phyloP scores from a whole-genome alignment of 441 rosid genomes.

The Pelargonium australe region DNA sequence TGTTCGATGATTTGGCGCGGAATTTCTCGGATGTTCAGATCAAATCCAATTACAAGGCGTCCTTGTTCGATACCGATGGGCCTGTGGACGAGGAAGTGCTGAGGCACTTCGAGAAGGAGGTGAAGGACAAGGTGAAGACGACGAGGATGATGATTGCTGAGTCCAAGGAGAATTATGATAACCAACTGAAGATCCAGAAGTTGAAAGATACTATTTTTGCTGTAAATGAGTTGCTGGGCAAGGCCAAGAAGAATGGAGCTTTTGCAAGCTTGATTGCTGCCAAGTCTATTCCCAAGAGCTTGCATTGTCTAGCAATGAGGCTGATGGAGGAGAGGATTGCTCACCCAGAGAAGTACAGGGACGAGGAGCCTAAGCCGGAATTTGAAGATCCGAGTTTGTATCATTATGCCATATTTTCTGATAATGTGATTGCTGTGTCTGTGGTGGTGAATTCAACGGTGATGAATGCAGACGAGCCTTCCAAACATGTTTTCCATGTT shows the following conservation, averaged over 20 bases:
- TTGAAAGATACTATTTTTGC: slow-evolving; percentile 82
- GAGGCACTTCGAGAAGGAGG: slow-evolving; percentile 79
- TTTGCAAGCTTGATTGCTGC: slow-evolving; percentile 74
- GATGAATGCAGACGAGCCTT: slow-evolving; percentile 79
- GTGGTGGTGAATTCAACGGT: slow-evolving; percentile 86
- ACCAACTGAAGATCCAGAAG: slow-evolving; percentile 91
- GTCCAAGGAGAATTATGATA: slow-evolving; percentile 77
- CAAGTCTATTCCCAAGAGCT: slow-evolving; percentile 73
- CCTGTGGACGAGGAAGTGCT: slow-evolving; percentile 64
- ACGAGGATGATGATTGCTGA: slow-evolving; percentile 66
- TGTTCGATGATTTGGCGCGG: slow-evolving; percentile 62
- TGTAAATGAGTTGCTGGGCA: slow-evolving; percentile 56
- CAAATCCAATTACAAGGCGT: slow-evolving; percentile 29
- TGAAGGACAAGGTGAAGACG: slow-evolving; percentile 65
- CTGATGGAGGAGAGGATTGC: slow-evolving; percentile 76
- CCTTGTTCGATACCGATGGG: slow-evolving; percentile 37
- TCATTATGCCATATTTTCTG: slow-evolving; percentile 79
- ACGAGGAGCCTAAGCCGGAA: slow-evolving; percentile 41
- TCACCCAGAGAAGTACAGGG: slow-evolving; percentile 71
- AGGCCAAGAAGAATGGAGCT: slow-evolving; percentile 90
- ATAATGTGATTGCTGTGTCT: slow-evolving; percentile 84
- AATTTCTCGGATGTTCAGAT: slow-evolving; percentile 52
- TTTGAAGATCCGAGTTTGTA: slow-evolving; percentile 67
- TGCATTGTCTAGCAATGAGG: slow-evolving; percentile 91
- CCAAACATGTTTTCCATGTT: slow-evolving; percentile 87